These are phyloP conservation scores for Hypomyces rosellus DNA, from an alignment of 2,329 filamentous ascomycete species.

Conservation along the genomic window DNA sequence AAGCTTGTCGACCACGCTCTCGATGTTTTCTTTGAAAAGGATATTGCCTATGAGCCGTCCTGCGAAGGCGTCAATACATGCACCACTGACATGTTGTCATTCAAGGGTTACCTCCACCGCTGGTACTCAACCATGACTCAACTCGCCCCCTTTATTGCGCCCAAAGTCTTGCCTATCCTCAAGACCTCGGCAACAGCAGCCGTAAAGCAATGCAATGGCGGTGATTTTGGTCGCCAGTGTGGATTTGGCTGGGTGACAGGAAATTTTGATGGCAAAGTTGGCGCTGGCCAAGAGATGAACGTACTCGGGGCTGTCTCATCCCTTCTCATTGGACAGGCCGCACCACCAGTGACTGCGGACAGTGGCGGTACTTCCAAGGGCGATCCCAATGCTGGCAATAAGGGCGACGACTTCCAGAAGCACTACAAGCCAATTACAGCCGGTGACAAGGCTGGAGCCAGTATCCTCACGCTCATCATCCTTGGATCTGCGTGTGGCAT, in stretches of 20 bases:
- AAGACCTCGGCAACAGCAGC: conserved; percentile 47
- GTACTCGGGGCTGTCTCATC: conserved; percentile 50
- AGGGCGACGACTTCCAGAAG: conserved; percentile 29
- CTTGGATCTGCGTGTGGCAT: conserved; percentile 33
- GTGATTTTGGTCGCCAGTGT: conserved; percentile 42
- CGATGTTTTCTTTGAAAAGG: conserved; percentile 46
- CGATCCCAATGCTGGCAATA: conserved; percentile 36
- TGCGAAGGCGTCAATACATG: conserved; percentile 53
- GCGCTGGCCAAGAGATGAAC: conserved; percentile 56
- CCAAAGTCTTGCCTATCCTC: conserved; percentile 46
- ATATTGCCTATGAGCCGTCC: conserved; percentile 53
- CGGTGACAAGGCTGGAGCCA: conserved; percentile 41
- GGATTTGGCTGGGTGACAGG: conserved; percentile 48
- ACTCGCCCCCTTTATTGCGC: conserved; percentile 47
- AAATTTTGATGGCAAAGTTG: conserved; percentile 46
- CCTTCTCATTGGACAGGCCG: conserved; percentile 38
- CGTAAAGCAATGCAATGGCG: conserved; percentile 48
- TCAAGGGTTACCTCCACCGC: conserved; percentile 54
- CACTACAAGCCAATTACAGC: conserved; percentile 32
- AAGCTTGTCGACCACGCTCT: conserved; percentile 32
- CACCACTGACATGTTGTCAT: conserved; percentile 57
- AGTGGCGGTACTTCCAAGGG: conserved; percentile 48
- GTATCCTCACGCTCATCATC: conserved; percentile 41
- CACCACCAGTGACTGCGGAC: conserved; percentile 37
- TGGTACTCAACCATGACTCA: conserved; percentile 50